Percentiles rank a stretch among this genome's conserved stretches.
Evolutionary conservation across 495 filamentous ascomycete species (phyloP).

Genomic region (Clavariopsis aquatica): DNA sequence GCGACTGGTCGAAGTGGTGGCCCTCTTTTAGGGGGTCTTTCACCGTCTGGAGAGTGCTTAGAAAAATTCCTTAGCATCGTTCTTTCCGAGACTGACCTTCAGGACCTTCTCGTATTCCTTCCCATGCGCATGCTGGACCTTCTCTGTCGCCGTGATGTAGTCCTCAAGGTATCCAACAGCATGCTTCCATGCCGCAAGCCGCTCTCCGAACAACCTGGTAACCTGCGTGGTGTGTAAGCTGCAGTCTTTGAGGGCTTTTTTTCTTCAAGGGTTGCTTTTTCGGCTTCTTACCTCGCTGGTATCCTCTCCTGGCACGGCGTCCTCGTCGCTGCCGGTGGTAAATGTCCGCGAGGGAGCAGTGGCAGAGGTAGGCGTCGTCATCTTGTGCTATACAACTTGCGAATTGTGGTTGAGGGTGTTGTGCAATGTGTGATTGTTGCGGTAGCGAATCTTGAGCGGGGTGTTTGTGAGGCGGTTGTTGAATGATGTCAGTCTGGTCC

Average conservation of each 20-base stretch:
- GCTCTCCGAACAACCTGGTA: slow-evolving; percentile 70
- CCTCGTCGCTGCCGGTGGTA: slow-evolving; percentile 51
- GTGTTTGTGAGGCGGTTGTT: not conserved
- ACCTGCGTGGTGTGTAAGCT: slow-evolving; percentile 50
- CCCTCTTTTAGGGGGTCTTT: slow-evolving; percentile 81
- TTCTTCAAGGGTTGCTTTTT: not conserved
- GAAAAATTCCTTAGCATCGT: not conserved
- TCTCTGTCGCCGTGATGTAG: slow-evolving; percentile 80
- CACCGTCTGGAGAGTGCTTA: slow-evolving; percentile 62
- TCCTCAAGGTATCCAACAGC: slow-evolving; percentile 86
- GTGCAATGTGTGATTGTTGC: not conserved
- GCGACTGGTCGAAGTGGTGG: slow-evolving; percentile 84
- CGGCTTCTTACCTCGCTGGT: slow-evolving; percentile 65
- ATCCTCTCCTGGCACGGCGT: slow-evolving; percentile 72
- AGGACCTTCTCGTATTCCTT: slow-evolving; percentile 96
- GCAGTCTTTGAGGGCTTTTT: not conserved
- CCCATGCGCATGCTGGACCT: slow-evolving; percentile 75
- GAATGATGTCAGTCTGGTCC: slow-evolving; percentile 6
- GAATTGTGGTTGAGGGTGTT: not conserved
- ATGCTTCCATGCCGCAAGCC: slow-evolving; percentile 93
- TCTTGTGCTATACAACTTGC: slow-evolving; percentile 6
- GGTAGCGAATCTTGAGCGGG: not conserved
- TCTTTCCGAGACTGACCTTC: slow-evolving; percentile 59
- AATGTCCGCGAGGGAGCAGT: slow-evolving; percentile 36
- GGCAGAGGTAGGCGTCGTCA: slow-evolving; percentile 30